Percentiles rank a stretch among this genome's conserved stretches.
Conservation (phyloP, 805 yeast genomes). For the Spathaspora arborariae region DNA sequence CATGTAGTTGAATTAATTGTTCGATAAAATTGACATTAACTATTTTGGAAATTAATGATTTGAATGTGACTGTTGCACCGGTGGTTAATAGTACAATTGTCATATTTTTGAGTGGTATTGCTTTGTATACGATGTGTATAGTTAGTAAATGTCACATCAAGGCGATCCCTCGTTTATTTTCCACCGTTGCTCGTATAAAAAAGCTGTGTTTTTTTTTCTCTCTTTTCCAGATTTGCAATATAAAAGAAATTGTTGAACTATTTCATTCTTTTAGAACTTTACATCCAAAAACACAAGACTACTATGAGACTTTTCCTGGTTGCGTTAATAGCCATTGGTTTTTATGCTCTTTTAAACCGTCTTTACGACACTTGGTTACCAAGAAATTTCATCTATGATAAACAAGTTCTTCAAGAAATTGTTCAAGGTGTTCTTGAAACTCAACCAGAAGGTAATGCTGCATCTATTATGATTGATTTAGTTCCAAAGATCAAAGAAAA, state of each 20-base stretch:
- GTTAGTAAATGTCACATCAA: background rate
- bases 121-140: background rate
- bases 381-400: slow-evolving; percentile 65
- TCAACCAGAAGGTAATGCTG: slow-evolving; percentile 56
- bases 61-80: slow-evolving; percentile 90
- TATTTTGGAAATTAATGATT: slow-evolving; percentile 47
- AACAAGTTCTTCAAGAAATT: slow-evolving; percentile 52
- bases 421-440: slow-evolving; percentile 50
- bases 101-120: slow-evolving; percentile 6
- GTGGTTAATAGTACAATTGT: slow-evolving; percentile 57
- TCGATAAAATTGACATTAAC: slow-evolving; percentile 31
- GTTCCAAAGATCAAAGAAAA: slow-evolving; percentile 52
- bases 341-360: slow-evolving; percentile 26
- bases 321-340: slow-evolving; percentile 18
- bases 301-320: slow-evolving; percentile 24
- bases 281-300: background rate
- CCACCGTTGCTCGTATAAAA: background rate
- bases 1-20: slow-evolving; percentile 33
- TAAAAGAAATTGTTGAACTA: background rate
- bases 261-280: too few species aligned
- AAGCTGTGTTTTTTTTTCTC: background rate
- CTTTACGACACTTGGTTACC: slow-evolving; percentile 63
- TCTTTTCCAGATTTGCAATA: background rate
- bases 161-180: background rate
- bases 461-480: slow-evolving; percentile 60